Evolutionary conservation across 106 monocot species (phyloP), one percentile per base, ranked within the genome.

Genomic region (Acanthochlamys bracteata): DNA sequence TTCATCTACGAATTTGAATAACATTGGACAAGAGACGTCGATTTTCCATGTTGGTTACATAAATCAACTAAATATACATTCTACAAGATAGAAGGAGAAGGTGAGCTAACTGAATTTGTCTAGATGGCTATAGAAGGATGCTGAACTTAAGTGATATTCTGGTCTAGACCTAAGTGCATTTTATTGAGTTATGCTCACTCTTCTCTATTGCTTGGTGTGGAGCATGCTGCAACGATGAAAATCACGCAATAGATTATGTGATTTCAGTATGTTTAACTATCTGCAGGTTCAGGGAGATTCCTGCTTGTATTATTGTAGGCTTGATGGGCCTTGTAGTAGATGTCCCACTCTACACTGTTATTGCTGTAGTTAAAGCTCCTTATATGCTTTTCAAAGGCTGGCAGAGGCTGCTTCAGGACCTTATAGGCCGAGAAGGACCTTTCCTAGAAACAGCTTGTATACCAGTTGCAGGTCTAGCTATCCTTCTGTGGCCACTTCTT

Each of bases 341-440:
- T 64, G 58, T 90, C 40, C 94, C 94, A 24, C 77, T 95, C 63
- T 90, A 83, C 61, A 90, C 94, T 20, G 41, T 82, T 0, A 95
- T 95, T 39, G 94, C 87, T 55, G 4, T 90, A 33, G 71, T 95
- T 63, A 95, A 95, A 77, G 87, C 86, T 64, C 94, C 94, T 19
- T 90, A 84, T 46, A 84, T 95, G 94, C 94, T 95, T 69, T 90
- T 90, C 71, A 95, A 90, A 59, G 94, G 94, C 20, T 90, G 90
- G 94, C 90, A 95, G 63, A 81, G 94, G 76, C 60, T 95, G 56
- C 67, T 95, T 21, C 84, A 95, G 24, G 94, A 95, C 65, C 73
- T 87, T 13, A 82, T 95, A 41, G 82, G 82, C 23, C 56, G 90
- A 40, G 82, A 95, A 81, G 94, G 94, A 1, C 80, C 79, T 46